Base-by-base conservation (phyloP, 2,329 filamentous ascomycete genomes). In the Scedosporium boydii region DNA sequence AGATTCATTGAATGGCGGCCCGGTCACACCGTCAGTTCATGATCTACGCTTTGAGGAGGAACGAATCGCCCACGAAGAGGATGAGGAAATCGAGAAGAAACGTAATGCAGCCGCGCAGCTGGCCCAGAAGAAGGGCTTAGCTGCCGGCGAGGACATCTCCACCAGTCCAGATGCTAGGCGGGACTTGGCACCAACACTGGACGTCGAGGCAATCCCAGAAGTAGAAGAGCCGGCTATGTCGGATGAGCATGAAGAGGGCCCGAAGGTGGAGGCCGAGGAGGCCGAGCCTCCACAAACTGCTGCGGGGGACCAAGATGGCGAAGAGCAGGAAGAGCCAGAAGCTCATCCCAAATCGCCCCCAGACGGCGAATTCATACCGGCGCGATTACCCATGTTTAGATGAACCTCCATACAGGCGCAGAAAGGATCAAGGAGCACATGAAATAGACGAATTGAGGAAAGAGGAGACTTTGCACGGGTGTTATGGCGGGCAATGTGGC, bases 351-450 rank as follows among this genome's bases (percentile, higher is more conserved):
- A 58, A 7, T 38, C 29, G 26, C 26, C 26, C 27, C 26, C 55
- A 14, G 23, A 58, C 27, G 59, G 21, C 21, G 72, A 73, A 2
- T 87, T 87, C 66, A 75, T 87, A 23, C 84, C 84, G 3, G 85
- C 85, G 42, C 77, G 83, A 63, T 70, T 87, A 64, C 85, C 85
- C 44, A 77, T 78, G 61, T 83, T 87, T 73, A 74, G 74, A 66
- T 83, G 64, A 72, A 42, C 23, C 23, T 23, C 23, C 18, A 21
- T 23, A 46, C 12, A 41, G 18, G 56, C 29, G 6, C 21, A 38
- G 26, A 23, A 21, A 16, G 18, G 23, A 14, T 26, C 21, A 16
- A 57, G 16, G 53, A 34, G 53, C 7, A 18, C 27, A 56, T 16
- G 7, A 14, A 41, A 23, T 48, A 18, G 51, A 55, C 48, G 23